Percentiles rank a stretch among this genome's conserved stretches.
Evolutionary conservation across 2,329 filamentous ascomycete species (phyloP).

Genomic region (Penicillium expansum): DNA sequence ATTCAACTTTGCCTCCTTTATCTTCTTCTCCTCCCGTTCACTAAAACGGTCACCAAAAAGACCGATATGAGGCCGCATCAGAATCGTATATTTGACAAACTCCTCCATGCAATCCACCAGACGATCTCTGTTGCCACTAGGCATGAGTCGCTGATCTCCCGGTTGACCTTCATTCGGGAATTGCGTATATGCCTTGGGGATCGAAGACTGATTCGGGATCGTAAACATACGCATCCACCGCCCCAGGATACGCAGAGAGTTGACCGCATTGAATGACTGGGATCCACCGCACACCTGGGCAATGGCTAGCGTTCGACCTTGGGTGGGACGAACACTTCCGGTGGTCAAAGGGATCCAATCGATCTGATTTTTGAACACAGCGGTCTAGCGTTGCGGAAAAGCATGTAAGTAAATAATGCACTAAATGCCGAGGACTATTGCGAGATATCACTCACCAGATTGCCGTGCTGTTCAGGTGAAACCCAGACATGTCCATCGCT

Average conservation of each 20-base stretch:
- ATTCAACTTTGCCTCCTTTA: constrained; percentile 20
- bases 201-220: constrained; percentile 64
- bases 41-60: constrained; percentile 63
- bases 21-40: constrained; percentile 47
- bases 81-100: constrained; percentile 65
- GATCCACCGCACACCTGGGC: constrained; percentile 63
- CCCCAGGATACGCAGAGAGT: constrained; percentile 62
- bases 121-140: constrained; percentile 57
- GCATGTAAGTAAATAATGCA: constrained; percentile 4
- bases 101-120: constrained; percentile 68
- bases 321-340: constrained; percentile 62
- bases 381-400: constrained; percentile 45
- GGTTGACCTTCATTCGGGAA: constrained; percentile 53
- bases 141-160: constrained; percentile 52
- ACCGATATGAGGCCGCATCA: constrained; percentile 61
- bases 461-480: constrained; percentile 66
- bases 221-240: constrained; percentile 70
- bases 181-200: constrained; percentile 63
- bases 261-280: constrained; percentile 67
- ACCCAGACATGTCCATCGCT: constrained; percentile 67
- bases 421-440: not conserved
- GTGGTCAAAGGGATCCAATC: constrained; percentile 66
- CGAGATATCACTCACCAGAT: constrained; percentile 46
- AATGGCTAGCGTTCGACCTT: constrained; percentile 62
- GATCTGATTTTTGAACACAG: constrained; percentile 68